Evolutionary conservation across 2,329 filamentous ascomycete genomes (phyloP), one percentile per base, ranked within the genome.

Genomic region (Fusarium sublunatum): DNA sequence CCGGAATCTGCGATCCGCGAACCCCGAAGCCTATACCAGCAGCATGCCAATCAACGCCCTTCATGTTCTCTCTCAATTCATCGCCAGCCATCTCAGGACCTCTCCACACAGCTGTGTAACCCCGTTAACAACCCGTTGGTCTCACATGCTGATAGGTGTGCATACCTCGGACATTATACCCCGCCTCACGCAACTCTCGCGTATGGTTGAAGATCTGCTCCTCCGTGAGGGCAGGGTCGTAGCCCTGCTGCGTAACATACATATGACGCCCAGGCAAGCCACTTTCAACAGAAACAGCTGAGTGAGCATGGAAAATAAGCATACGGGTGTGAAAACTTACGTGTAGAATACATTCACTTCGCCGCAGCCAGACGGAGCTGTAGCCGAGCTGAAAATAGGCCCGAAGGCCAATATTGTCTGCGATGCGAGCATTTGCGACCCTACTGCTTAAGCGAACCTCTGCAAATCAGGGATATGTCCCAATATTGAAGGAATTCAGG

Each of bases 171-270:
- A 59, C 53, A 2, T 58, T 59, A 2, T 59, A 59, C 1, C 56
- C 54, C 3, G 54, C 54, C 3, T 59, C 53, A 0, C 45, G 40
- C 0, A 59, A 13, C 15, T 42, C 40, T 2, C 56, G 35, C 3
- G 56, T 59, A 8, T 59, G 54, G 6, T 59, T 59, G 3, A 59
- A 59, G 1, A 59, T 59, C 8, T 59, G 56, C 2, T 44, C n/a
- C 1, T 59, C 54, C 0, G 40, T 42, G 5, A 59, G 34, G 0
- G 29, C 38, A 2, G 53, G 34, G 11, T 53, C 40, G 2, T 59
- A 58, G 2, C 56, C 56, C 10, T 58, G 53, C 9, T 45, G 32
- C 2, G 40, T 52, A 1, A 59, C 53, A 29, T 59, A 58, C 3
- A 2, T 19, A 31, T 59, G 54, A 3, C 46, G 9, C 2, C 56